Percentiles rank a stretch among this genome's conserved stretches.
Conservation (phyloP, 352 stramenopile genomes). For the Globisporangium nunn region DNA sequence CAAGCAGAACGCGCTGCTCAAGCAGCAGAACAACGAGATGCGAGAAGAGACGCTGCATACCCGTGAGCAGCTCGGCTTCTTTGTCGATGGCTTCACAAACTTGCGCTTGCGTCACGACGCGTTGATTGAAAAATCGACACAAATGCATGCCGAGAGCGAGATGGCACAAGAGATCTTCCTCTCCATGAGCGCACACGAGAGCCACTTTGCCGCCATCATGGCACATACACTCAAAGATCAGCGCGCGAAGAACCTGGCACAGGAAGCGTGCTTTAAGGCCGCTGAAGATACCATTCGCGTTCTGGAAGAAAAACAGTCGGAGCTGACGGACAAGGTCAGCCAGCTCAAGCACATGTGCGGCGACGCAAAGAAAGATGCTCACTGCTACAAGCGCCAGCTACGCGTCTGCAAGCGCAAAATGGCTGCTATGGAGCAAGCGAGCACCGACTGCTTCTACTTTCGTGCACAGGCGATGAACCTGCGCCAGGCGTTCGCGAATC, state of each 20-base stretch:
- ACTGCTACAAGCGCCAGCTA: constrained; percentile 51
- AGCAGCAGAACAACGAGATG: constrained; percentile 46
- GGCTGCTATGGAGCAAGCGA: constrained; percentile 19
- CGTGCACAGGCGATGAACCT: constrained; percentile 30
- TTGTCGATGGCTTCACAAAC: constrained; percentile 69
- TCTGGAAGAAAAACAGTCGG: constrained; percentile 26
- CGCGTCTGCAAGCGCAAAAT: constrained; percentile 38
- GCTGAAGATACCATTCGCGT: constrained; percentile 19
- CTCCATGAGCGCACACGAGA: constrained; percentile 50
- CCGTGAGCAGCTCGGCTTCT: constrained; percentile 63
- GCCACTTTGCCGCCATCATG: constrained; percentile 45
- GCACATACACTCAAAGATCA: constrained; percentile 36
- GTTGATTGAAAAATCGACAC: constrained; percentile 40
- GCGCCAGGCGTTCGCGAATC: constrained; percentile 25
- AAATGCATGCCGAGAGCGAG: constrained; percentile 60
- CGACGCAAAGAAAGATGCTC: constrained; percentile 48
- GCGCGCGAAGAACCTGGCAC: constrained; percentile 26
- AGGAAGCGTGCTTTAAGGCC: constrained; percentile 18
- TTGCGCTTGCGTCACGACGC: constrained; percentile 56
- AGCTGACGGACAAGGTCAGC: constrained; percentile 32
- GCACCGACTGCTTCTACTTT: constrained; percentile 33
- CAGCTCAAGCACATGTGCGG: constrained; percentile 42
- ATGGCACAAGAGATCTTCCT: constrained; percentile 46
- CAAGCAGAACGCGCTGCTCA: constrained; percentile 38
- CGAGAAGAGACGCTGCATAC: constrained; percentile 56